Evolutionary conservation across 2,329 filamentous ascomycete species (phyloP).

Genomic region (Endothia cerciana): DNA sequence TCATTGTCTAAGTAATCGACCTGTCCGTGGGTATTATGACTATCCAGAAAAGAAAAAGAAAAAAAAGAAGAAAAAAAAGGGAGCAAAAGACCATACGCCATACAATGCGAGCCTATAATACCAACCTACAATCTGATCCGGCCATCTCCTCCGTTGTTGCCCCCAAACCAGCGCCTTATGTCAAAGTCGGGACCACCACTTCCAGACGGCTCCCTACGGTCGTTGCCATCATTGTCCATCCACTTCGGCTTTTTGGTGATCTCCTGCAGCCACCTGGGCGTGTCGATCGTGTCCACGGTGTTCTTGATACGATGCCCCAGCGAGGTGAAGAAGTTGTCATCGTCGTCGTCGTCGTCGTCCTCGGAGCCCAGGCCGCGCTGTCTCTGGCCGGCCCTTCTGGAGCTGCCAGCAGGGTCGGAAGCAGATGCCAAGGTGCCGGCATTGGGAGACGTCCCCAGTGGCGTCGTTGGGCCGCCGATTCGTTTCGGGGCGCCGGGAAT

Average conservation of each 20-base stretch:
- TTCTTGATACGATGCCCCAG: slow-evolving; percentile 88
- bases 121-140: slow-evolving; percentile 38
- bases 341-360: slow-evolving; percentile 62
- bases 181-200: slow-evolving; percentile 42
- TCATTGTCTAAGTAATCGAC: neutral
- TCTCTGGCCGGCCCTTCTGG: slow-evolving; percentile 38
- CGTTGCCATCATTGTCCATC: slow-evolving; percentile 68
- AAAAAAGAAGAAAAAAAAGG: neutral
- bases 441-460: slow-evolving; percentile 48
- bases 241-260: slow-evolving; percentile 78
- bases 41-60: slow-evolving; percentile 23
- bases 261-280: slow-evolving; percentile 81
- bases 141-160: slow-evolving; percentile 44
- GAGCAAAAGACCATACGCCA: slow-evolving; percentile 6
- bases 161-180: slow-evolving; percentile 63
- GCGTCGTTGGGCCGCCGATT: slow-evolving; percentile 45
- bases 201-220: slow-evolving; percentile 33
- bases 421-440: slow-evolving; percentile 23
- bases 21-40: slow-evolving; percentile 13
- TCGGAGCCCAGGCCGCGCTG: slow-evolving; percentile 28
- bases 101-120: slow-evolving; percentile 14
- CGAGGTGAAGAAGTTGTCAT: slow-evolving; percentile 82
- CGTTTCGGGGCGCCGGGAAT: slow-evolving; percentile 47
- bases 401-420: slow-evolving; percentile 34
- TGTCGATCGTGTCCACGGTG: slow-evolving; percentile 81